Base-by-base conservation (phyloP, 2,329 filamentous ascomycete species). In the Ascochyta lentis region DNA sequence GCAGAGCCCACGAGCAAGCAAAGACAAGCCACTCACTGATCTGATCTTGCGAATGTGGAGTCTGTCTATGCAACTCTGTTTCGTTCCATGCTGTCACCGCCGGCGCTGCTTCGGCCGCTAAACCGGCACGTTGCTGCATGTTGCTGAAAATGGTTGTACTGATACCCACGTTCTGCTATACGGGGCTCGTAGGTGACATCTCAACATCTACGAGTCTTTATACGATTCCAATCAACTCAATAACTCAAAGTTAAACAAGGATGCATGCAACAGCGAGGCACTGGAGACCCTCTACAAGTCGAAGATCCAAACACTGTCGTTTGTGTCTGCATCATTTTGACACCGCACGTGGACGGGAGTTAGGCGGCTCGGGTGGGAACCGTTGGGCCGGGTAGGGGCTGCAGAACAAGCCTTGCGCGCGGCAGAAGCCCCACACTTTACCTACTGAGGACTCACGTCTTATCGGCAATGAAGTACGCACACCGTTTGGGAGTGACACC, bases 351-450 rank as follows among this genome's bases (percentile, higher is more conserved):
- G 41, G 35, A 23, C 24, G 39, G 34, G 15, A n/a, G 19, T 46
- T 38, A 16, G 13, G 41, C 53, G 27, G 35, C 10, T 41, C 41
- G 37, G 47, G 23, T 40, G 2, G 16, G 26, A 38, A 34, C 51
- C 34, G 44, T 54, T 45, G 34, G 23, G 27, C 24, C 40, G 52
- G 52, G 45, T 43, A 22, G 39, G 8, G 23, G 29, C 46, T 23
- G 23, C 44, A 44, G 51, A n/a, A 40, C n/a, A 55, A 41, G 52
- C 51, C 43, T 49, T 44, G 44, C 34, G 26, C 34, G 41, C 40
- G 8, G 12, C 12, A 31, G 29, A 4, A 12, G 29, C 3, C 40
- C 46, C 52, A 55, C 52, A 55, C 39, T n/a, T 42, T 35, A 26
- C 52, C 46, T 22, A 16, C 33, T 55, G 22, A 4, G 42, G 52